Conservation (phyloP, 2,329 filamentous ascomycete genomes). For the Ceratocystis colombiana region DNA sequence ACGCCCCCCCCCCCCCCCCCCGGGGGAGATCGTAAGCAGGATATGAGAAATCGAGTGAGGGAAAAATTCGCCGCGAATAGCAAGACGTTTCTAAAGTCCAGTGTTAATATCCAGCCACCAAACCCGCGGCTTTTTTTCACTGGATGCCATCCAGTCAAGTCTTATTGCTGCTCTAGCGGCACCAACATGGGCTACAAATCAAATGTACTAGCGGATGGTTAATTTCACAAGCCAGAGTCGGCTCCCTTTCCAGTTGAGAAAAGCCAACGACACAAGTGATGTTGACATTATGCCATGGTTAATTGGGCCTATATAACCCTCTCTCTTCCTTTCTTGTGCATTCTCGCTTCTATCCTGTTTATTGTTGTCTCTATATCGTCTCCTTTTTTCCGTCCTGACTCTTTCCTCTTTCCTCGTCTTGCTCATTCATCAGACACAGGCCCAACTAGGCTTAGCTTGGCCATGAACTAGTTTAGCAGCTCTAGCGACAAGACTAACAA, state of each 20-base stretch:
- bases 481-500: background rate
- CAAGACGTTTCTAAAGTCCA: background rate
- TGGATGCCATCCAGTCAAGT: too few species aligned
- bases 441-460: slow-evolving; percentile 5
- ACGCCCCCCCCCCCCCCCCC: background rate
- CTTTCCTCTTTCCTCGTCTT: background rate
- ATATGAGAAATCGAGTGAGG: background rate
- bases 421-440: background rate
- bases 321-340: too few species aligned
- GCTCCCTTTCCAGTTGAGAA: background rate
- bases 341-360: background rate
- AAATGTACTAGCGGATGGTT: too few species aligned
- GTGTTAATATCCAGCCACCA: too few species aligned
- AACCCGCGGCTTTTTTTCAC: too few species aligned
- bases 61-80: background rate
- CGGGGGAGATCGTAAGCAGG: background rate
- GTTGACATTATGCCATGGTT: too few species aligned
- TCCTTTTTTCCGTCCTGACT: background rate
- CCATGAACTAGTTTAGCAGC: background rate
- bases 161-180: too few species aligned
- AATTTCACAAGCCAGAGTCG: too few species aligned
- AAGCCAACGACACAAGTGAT: background rate
- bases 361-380: background rate
- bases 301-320: too few species aligned
- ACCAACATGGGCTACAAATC: too few species aligned